Evolutionary conservation across 2,329 filamentous ascomycete species (phyloP).

Genomic region (Nemania diffusa): DNA sequence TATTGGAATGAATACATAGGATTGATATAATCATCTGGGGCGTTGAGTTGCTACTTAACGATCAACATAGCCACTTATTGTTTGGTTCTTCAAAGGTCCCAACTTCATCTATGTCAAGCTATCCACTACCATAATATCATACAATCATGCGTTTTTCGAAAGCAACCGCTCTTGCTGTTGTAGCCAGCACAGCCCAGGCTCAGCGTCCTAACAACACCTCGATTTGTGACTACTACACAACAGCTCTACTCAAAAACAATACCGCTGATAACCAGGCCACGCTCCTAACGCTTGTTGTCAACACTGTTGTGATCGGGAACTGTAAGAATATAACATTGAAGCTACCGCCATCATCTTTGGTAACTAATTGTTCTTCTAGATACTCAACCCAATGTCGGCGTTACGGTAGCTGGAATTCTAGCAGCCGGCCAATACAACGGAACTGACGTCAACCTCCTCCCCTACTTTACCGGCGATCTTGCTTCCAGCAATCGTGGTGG

Average conservation of each 20-base stretch:
- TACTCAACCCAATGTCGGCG: conserved; percentile 62
- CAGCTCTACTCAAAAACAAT: conserved; percentile 67
- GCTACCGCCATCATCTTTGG: conserved; percentile 1
- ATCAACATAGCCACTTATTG: background rate
- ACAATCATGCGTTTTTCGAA: conserved; percentile 46
- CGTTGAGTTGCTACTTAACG: conserved; percentile 6
- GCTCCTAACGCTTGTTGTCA: conserved; percentile 67
- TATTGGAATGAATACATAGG: background rate
- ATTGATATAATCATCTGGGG: background rate
- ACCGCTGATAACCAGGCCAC: conserved; percentile 67
- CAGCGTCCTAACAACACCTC: conserved; percentile 61
- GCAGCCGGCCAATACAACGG: conserved; percentile 61
- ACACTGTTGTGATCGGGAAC: conserved; percentile 72
- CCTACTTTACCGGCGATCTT: conserved; percentile 68
- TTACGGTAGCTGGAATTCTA: conserved; percentile 68
- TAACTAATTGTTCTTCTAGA: conserved; percentile 49
- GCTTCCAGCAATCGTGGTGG: conserved; percentile 64
- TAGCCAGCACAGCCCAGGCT: conserved; percentile 47
- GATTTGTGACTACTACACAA: conserved; percentile 73
- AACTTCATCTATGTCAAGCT: background rate
- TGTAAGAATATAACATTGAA: conserved; percentile 51
- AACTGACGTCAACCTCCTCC: conserved; percentile 64
- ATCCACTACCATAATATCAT: background rate
- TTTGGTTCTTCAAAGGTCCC: background rate
- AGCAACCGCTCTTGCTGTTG: conserved; percentile 42